Percentiles rank a stretch among this genome's conserved stretches.
Conservation (phyloP, 768 basidiomycete species). For the Trichaptum fuscoviolaceum region DNA sequence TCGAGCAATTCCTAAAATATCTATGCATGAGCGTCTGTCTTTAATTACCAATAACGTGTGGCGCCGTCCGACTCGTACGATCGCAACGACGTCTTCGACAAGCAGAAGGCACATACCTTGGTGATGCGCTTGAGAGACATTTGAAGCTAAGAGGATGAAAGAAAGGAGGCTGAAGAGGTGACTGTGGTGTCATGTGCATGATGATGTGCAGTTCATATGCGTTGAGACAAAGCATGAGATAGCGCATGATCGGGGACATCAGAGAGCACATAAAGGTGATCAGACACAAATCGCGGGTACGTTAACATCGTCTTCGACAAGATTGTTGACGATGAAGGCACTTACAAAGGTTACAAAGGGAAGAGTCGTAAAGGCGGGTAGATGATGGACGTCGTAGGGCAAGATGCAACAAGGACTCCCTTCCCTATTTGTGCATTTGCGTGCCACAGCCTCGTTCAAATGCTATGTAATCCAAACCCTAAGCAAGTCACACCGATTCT, state of each 20-base stretch:
- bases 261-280: neutral
- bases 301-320: neutral
- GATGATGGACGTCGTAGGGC: neutral
- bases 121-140: slow-evolving; percentile 99
- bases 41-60: slow-evolving; percentile 10
- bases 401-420: neutral
- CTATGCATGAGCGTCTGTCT: slow-evolving; percentile 7
- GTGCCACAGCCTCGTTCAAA: neutral
- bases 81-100: slow-evolving; percentile 3
- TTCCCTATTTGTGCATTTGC: neutral
- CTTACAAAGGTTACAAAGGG: neutral
- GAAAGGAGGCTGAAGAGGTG: neutral
- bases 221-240: neutral
- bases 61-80: slow-evolving; percentile 5
- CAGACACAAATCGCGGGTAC: neutral
- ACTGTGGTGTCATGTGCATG: neutral
- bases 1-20: slow-evolving; percentile 87
- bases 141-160: slow-evolving; percentile 8
- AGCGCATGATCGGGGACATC: neutral
- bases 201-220: neutral
- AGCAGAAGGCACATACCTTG: slow-evolving; percentile 58
- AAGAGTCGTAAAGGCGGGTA: neutral
- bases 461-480: slow-evolving; percentile 1
- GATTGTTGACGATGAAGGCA: neutral
- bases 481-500: neutral